A percentile compares a stretch with the other conserved stretches of the same genome.
Evolutionary conservation across 495 filamentous ascomycete species (phyloP).

Genomic region (Lentithecium fluviatile): DNA sequence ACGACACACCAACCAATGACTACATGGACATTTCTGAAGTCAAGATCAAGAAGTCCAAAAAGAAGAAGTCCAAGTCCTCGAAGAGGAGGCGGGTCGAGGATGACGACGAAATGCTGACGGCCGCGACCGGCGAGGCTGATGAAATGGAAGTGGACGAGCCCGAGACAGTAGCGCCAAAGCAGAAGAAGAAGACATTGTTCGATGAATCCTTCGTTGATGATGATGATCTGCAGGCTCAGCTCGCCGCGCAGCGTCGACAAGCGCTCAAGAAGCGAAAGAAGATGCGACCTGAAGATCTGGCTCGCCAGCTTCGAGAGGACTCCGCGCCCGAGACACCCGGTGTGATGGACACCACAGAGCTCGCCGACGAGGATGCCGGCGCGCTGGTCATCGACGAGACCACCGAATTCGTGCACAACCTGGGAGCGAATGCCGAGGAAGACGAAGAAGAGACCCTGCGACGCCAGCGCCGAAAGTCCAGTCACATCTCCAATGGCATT

Average conservation of each 20-base stretch:
- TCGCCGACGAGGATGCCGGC: constrained; percentile 62
- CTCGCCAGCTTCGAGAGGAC: constrained; percentile 76
- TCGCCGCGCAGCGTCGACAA: constrained; percentile 74
- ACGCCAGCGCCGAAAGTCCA: constrained; percentile 46
- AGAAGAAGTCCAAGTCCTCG: constrained; percentile 66
- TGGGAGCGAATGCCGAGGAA: constrained; percentile 49
- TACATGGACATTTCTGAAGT: constrained; percentile 82
- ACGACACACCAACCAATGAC: constrained; percentile 72
- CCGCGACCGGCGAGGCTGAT: constrained; percentile 44
- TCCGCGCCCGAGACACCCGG: constrained; percentile 52
- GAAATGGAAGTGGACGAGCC: constrained; percentile 77
- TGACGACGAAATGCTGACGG: constrained; percentile 69
- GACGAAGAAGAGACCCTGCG: constrained; percentile 55
- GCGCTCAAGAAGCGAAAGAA: constrained; percentile 90
- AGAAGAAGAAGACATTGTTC: constrained; percentile 58
- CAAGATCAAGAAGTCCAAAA: constrained; percentile 57
- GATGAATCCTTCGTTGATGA: constrained; percentile 81
- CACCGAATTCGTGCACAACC: constrained; percentile 85
- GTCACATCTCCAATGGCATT: constrained; percentile 38
- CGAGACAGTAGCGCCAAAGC: constrained; percentile 40
- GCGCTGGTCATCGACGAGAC: constrained; percentile 86
- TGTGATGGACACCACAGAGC: constrained; percentile 50
- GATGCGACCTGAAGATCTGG: constrained; percentile 78
- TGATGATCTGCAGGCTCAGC: constrained; percentile 83
- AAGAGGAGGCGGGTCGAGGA: constrained; percentile 85